Base-by-base conservation (phyloP, 768 basidiomycete species). In the Amanita phalloides region DNA sequence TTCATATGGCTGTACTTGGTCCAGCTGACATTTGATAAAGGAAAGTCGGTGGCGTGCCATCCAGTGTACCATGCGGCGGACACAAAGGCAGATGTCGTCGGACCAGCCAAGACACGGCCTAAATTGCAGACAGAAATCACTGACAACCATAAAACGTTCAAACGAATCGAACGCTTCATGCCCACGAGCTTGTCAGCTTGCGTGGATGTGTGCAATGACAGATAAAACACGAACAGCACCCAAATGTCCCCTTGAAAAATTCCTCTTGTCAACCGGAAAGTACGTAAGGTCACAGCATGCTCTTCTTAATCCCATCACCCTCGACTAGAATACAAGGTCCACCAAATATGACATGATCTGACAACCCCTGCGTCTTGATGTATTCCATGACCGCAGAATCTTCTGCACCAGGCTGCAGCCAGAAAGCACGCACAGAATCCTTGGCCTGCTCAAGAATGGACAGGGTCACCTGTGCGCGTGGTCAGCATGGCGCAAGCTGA, bases 381-480 rank as follows among this genome's bases (percentile, higher is more conserved):
- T 77, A 93, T 13, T 71, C 60, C 13, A 71, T 65, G 44, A 92
- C 88, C 2, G 67, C 66, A 13, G 70, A 74, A 58, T 90, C 83
- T 56, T 85, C 82, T 6, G 90, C 88, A 20, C 90, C 90, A 6
- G 92, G 92, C 63, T 95, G 92, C 28, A 94, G 76, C 92, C 92
- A 95, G 41, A 92, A 72, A 3, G 82, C 75, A 4, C 82, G 84
- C n/a, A 89, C 65, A n/a, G 66, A 75, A n/a, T 73, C 72, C 63
- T 82, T 82, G 6, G 83, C 85, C 53, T 81, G 73, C 62, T 83
- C 69, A 58, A 91, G 66, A 49, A 90, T 56, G 21, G 68, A 70
- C 43, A 90, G 75, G 8, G 89, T 91, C 38, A 91, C 68, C 86
- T 90, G 57, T 45, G 35, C 36, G 20, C 23, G 17, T 11, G 26